A percentile compares a stretch with the other conserved stretches of the same genome.
Conservation (phyloP, 768 basidiomycete genomes). For the Boletus subparvulus region DNA sequence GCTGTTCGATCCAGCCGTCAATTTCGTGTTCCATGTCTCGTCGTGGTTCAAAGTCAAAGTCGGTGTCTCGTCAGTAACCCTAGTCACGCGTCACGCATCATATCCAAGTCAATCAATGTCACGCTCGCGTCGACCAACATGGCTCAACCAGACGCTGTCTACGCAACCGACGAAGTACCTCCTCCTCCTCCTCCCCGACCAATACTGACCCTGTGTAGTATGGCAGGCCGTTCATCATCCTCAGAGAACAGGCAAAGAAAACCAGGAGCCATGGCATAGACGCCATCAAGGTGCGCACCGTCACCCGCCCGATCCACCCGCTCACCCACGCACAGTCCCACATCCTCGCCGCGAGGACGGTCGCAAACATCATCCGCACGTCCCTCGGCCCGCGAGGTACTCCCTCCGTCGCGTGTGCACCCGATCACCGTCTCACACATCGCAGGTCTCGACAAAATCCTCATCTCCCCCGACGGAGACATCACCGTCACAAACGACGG, state of each 20-base stretch:
- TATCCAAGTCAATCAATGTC: constrained; percentile 30
- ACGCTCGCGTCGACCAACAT: constrained; percentile 22
- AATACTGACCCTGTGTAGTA: constrained; percentile 50
- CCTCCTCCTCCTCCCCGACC: neutral
- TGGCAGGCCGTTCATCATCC: constrained; percentile 96
- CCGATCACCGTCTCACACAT: constrained; percentile 12
- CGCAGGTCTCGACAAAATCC: constrained; percentile 89
- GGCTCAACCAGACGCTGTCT: constrained; percentile 64
- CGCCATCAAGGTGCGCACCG: constrained; percentile 80
- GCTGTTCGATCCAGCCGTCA: constrained; percentile 95
- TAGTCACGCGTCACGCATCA: constrained; percentile 29
- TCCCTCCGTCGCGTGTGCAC: constrained; percentile 14
- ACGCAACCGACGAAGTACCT: constrained; percentile 81
- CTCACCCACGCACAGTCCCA: constrained; percentile 59
- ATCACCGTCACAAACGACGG: constrained; percentile 99
- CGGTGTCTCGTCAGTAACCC: constrained; percentile 21
- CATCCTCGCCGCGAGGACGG: constrained; percentile 92
- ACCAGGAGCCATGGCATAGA: constrained; percentile 89
- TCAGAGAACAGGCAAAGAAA: constrained; percentile 91
- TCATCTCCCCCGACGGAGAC: constrained; percentile 95
- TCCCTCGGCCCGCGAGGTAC: constrained; percentile 92
- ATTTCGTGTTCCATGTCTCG: constrained; percentile 66
- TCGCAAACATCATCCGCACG: constrained; percentile 92
- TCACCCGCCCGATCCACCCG: neutral
- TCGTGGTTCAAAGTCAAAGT: constrained; percentile 21